Conservation (phyloP, 2,329 filamentous ascomycete species). For the Phaeosphaeria sp. region DNA sequence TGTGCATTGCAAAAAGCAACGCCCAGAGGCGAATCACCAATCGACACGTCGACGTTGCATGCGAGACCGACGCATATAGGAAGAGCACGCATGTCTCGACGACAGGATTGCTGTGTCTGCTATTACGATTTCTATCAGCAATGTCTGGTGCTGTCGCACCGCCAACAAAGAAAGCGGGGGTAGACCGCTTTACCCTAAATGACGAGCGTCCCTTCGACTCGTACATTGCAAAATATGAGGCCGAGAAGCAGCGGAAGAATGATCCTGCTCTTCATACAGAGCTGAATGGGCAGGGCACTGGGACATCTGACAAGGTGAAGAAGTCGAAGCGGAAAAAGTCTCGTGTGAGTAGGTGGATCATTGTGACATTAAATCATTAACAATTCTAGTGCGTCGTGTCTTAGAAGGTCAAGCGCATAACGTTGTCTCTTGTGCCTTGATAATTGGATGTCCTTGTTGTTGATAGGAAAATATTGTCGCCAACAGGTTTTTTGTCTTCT, state of each 20-base stretch:
- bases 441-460: neutral
- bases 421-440: neutral
- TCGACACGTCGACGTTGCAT: neutral
- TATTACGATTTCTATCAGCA: neutral
- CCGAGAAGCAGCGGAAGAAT: neutral
- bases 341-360: neutral
- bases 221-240: constrained; percentile 1
- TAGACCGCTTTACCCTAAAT: constrained; percentile 1
- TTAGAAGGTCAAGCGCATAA: neutral
- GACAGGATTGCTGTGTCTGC: neutral
- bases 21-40: neutral
- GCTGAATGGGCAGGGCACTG: neutral
- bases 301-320: neutral
- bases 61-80: neutral
- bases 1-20: neutral
- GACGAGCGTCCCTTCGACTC: constrained; percentile 1
- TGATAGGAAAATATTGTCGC: neutral
- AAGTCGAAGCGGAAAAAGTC: constrained; percentile 4
- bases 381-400: neutral
- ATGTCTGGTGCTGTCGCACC: constrained; percentile 12
- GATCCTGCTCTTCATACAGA: neutral
- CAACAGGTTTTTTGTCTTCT: neutral
- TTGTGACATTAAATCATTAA: neutral
- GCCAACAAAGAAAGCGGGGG: constrained; percentile 1
- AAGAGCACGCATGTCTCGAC: neutral